Evolutionary conservation across 768 basidiomycete genomes (phyloP), one percentile per base, ranked within the genome.

Genomic region (Stropharia rugosoannulata): DNA sequence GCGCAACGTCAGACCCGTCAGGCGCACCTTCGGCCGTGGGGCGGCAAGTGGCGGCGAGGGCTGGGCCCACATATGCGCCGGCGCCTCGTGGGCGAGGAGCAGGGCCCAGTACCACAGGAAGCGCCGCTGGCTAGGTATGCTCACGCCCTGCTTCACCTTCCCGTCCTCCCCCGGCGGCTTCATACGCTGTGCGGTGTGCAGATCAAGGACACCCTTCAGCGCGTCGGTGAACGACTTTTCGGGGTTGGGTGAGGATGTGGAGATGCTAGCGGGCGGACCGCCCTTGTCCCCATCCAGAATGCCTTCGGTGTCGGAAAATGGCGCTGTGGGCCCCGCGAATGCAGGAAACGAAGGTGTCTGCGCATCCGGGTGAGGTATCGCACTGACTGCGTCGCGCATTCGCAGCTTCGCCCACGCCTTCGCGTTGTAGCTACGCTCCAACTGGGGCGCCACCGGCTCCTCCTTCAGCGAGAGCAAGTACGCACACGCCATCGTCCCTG

Each of bases 401-500:
- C 76, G 76, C 15, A 65, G 61, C 55, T 73, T 70, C 1, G 80
- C 78, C 72, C 77, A 74, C 56, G 85, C 79, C 56, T 80, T 79
- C 6, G 71, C 68, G 25, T 69, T 71, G 52, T 78, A 72, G 54
- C 74, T 85, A 10, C 78, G 72, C 62, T 79, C 72, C 3, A 81
- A 69, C 29, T 73, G 70, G 0, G 81, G 81, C 4, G 83, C 73
- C 3, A 74, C 71, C 7, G 83, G 81, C 1, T 69, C 56, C 39
- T 72, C 72, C 18, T 79, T 76, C 2, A 83, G 72, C 0, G 89
- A 79, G 12, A 95, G 80, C 2, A 95, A 76, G 68, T 93, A 91
- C 9, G 90, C 78, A 66, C 93, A 93, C 0, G 92, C 89, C 59
- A 95, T 80, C 0, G 89, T 93, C 8, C 93, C 93, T 0, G 92